Base-by-base conservation (phyloP, 179 eudicot genomes). In the Amaranthus tricolor region DNA sequence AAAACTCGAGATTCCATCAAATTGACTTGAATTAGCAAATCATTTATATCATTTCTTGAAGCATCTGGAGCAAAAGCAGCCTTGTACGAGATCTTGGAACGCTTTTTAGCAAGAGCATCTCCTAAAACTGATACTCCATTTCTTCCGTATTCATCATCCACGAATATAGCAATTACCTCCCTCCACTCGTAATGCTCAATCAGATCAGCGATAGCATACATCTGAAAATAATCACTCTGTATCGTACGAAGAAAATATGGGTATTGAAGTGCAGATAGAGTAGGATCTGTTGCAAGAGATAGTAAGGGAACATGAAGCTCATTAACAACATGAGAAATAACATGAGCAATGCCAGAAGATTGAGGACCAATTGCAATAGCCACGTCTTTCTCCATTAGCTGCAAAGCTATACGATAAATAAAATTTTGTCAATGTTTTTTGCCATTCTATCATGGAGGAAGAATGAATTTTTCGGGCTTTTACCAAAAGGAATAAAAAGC, bases 141-240 rank as follows among this genome's bases (percentile, higher is more conserved):
- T 74, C 90, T 81, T 7, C 90, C 88, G 66, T 81, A 83, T 63
- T 88, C 90, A 78, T 86, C 86, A 68, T 88, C 92, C 5, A 84
- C 83, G 63, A 68, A 87, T 62, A 88, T 81, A 6, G 87, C 85
- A 64, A 85, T 71, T 21, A 87, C 85, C 62, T 86, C 87, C 72
- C 77, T 88, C 85, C 85, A 85, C 66, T 83, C 89, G 61, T 77
- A 83, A 75, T 76, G 78, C 6, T 76, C 82, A 21, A 86, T 50
- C 16, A 86, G 19, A 44, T 85, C 83, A 64, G 90, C 87, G 11
- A 82, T 74, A 15, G 90, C 90, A 50, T 74, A 55, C 90, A 87
- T 87, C 72, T 86, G 92, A 64, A 53, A 82, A 52, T 70, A 74
- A 79, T 86, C 87, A 69, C 80, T 83, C 21, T 75, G 87, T 6